A percentile compares a stretch with the other conserved stretches of the same genome.
These are phyloP conservation scores for Digitaria exilis DNA, from an alignment of 202 grass and related monocot species.

Conservation along the genomic window DNA sequence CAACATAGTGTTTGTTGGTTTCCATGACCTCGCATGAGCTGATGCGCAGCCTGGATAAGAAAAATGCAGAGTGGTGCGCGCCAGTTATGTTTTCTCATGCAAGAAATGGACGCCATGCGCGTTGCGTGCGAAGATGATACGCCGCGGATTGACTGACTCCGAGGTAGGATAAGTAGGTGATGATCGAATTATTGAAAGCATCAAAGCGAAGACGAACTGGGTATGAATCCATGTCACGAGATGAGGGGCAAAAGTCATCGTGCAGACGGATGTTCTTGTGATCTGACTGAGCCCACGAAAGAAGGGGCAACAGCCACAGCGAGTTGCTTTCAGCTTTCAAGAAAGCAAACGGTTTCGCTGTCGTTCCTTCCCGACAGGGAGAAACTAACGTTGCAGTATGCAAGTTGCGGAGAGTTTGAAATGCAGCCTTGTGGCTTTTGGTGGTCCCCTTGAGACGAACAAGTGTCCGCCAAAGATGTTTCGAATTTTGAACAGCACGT, in stretches of 20 bases:
- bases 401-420: conserved; percentile 35
- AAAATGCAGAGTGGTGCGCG: conserved; percentile 36
- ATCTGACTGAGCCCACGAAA: background rate
- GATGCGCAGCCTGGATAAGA: background rate
- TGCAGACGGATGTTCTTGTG: background rate
- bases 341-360: background rate
- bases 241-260: background rate
- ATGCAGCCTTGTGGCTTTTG: background rate
- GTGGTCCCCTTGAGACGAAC: conserved; percentile 35
- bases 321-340: conserved; percentile 33
- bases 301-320: background rate
- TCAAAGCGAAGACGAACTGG: background rate
- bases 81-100: conserved; percentile 31
- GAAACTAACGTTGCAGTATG: conserved; percentile 35
- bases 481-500: conserved; percentile 39
- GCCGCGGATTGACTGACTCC: background rate
- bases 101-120: conserved; percentile 19
- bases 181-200: background rate
- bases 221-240: background rate
- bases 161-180: background rate
- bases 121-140: conserved; percentile 18
- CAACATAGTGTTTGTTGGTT: conserved; percentile 36
- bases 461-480: conserved; percentile 24
- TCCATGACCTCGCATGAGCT: conserved; percentile 14
- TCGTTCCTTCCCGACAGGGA: background rate